Conservation (phyloP, 2,329 filamentous ascomycete genomes). For the Penicillium sp. region DNA sequence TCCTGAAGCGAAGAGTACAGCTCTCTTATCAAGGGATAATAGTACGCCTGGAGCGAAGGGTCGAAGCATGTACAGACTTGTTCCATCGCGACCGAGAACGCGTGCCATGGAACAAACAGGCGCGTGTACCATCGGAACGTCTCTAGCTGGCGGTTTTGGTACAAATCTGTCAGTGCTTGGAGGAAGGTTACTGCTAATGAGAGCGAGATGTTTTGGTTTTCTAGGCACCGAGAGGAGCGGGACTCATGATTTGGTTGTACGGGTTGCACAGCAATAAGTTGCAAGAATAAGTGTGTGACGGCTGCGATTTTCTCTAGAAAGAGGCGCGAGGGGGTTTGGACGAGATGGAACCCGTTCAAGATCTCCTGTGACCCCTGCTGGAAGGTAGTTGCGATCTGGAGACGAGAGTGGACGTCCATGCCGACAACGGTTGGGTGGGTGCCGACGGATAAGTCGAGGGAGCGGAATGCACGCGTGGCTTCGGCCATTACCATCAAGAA, state of each 20-base stretch:
- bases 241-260: conserved; percentile 33
- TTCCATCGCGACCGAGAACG: conserved; percentile 37
- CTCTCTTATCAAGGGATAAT: neutral
- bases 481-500: conserved; percentile 30
- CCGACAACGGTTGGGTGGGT: conserved; percentile 28
- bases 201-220: conserved; percentile 32
- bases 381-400: conserved; percentile 33
- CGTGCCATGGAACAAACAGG: conserved; percentile 40
- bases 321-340: conserved; percentile 31
- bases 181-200: conserved; percentile 33
- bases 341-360: conserved; percentile 27
- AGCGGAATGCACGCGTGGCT: conserved; percentile 28
- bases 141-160: conserved; percentile 26
- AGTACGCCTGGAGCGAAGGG: conserved; percentile 15
- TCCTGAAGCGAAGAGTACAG: too few species aligned
- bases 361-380: conserved; percentile 28
- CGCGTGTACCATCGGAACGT: conserved; percentile 35
- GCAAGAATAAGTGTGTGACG: conserved; percentile 32
- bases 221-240: conserved; percentile 26
- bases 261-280: conserved; percentile 35
- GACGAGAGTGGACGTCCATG: conserved; percentile 26
- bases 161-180: conserved; percentile 24
- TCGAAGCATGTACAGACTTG: conserved; percentile 38
- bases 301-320: conserved; percentile 29
- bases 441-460: conserved; percentile 32